phyloP scores from a whole-genome alignment of 768 basidiomycete species.

The Mycena metata region DNA sequence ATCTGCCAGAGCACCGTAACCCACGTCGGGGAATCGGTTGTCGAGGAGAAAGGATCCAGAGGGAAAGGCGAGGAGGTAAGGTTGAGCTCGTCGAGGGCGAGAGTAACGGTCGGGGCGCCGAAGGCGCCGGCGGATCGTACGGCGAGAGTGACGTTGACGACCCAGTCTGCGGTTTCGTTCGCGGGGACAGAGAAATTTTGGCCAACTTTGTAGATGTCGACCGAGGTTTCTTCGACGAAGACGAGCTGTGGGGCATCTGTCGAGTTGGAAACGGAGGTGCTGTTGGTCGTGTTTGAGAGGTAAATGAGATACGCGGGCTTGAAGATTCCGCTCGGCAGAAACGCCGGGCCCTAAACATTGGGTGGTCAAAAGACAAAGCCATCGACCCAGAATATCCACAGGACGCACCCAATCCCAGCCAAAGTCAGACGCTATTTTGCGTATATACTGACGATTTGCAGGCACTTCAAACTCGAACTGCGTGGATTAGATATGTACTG shows the following conservation, averaged over 20 bases:
- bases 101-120: slow-evolving; percentile 51
- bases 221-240: slow-evolving; percentile 65
- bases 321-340: slow-evolving; percentile 67
- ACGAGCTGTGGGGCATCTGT: slow-evolving; percentile 45
- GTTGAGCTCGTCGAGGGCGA: slow-evolving; percentile 63
- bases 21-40: slow-evolving; percentile 52
- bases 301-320: slow-evolving; percentile 70
- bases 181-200: slow-evolving; percentile 60
- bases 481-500: neutral
- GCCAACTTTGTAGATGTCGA: slow-evolving; percentile 69
- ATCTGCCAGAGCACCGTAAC: slow-evolving; percentile 60
- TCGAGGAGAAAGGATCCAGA: slow-evolving; percentile 40
- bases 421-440: slow-evolving; percentile 68
- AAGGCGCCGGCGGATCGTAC: slow-evolving; percentile 58
- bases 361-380: neutral
- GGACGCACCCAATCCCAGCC: slow-evolving; percentile 73
- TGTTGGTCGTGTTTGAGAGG: slow-evolving; percentile 45
- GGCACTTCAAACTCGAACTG: slow-evolving; percentile 64
- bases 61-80: slow-evolving; percentile 52
- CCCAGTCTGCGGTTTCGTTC: slow-evolving; percentile 65
- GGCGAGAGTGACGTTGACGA: slow-evolving; percentile 68
- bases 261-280: slow-evolving; percentile 43
- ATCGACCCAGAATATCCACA: neutral
- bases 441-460: slow-evolving; percentile 60
- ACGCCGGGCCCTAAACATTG: slow-evolving; percentile 66